Evolutionary conservation across 306 rosid genomes (phyloP).

Genomic region (Senna siamea): DNA sequence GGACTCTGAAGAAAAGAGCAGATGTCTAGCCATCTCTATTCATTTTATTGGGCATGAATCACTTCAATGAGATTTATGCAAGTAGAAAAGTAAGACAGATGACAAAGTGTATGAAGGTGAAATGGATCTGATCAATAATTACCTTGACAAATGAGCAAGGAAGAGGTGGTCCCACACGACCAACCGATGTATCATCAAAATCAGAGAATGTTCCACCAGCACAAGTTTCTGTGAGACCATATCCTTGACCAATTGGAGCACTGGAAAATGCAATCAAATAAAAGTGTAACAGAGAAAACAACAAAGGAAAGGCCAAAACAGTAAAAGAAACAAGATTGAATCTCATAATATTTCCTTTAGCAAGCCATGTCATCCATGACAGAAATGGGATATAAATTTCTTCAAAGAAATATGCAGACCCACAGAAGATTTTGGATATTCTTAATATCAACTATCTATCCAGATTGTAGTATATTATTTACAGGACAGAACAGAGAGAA

Average conservation of each 20-base stretch:
- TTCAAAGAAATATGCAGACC: slow-evolving; percentile 31
- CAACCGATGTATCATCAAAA: slow-evolving; percentile 84
- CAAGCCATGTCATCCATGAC: slow-evolving; percentile 4
- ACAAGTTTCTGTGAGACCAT: slow-evolving; percentile 97
- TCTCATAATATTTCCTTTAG: slow-evolving; percentile 17
- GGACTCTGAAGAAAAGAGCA: slow-evolving; percentile 9
- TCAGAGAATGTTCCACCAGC: slow-evolving; percentile 96
- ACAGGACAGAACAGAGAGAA: not conserved
- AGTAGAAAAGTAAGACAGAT: not conserved
- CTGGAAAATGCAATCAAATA: slow-evolving; percentile 56
- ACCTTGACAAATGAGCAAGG: slow-evolving; percentile 95
- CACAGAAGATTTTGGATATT: slow-evolving; percentile 19
- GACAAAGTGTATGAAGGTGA: not conserved
- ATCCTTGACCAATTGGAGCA: slow-evolving; percentile 93
- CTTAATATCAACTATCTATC: slow-evolving; percentile 16
- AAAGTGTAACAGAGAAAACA: slow-evolving; percentile 20
- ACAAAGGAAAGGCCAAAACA: slow-evolving; percentile 5
- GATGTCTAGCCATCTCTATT: slow-evolving; percentile 22
- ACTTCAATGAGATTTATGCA: not conserved
- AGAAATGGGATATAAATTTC: slow-evolving; percentile 15
- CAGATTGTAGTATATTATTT: slow-evolving; percentile 8
- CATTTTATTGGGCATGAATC: slow-evolving; percentile 5
- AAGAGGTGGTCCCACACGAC: slow-evolving; percentile 96
- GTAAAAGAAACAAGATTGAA: slow-evolving; percentile 16
- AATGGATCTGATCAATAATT: slow-evolving; percentile 27